phyloP scores from a whole-genome alignment of 169 alveolate species.

The Plasmodium coatneyi region DNA sequence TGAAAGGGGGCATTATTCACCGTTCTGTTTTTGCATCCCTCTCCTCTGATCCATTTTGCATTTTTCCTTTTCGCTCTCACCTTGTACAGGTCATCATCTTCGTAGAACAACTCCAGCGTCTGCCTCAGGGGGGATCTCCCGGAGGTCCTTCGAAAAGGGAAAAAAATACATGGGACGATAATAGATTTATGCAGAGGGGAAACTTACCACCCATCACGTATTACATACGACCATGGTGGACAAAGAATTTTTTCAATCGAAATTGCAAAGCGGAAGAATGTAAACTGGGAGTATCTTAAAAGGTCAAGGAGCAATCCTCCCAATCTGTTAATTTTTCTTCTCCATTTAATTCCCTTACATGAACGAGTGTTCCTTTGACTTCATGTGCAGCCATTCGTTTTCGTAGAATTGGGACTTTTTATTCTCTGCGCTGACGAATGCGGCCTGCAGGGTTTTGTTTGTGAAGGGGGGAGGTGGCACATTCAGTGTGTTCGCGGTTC shows the following conservation, averaged over 20 bases:
- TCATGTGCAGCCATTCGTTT: constrained; percentile 71
- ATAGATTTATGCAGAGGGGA: neutral
- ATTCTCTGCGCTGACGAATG: constrained; percentile 38
- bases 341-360: constrained; percentile 25
- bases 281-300: neutral
- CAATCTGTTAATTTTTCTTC: neutral
- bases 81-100: constrained; percentile 26
- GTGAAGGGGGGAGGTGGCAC: neutral
- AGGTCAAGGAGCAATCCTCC: neutral
- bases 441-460: constrained; percentile 22
- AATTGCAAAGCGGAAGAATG: neutral
- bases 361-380: constrained; percentile 42
- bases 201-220: neutral
- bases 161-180: neutral
- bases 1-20: neutral
- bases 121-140: constrained; percentile 49
- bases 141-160: constrained; percentile 32
- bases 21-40: neutral
- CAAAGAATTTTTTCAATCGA: neutral
- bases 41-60: neutral
- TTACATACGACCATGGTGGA: neutral
- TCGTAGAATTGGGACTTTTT: constrained; percentile 47
- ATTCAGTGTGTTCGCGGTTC: neutral
- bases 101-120: constrained; percentile 37
- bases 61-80: neutral